Percentiles rank a stretch among this genome's conserved stretches.
phyloP scores from a whole-genome alignment of 768 basidiomycete species.

The Chalciporus pseudorubinellus region DNA sequence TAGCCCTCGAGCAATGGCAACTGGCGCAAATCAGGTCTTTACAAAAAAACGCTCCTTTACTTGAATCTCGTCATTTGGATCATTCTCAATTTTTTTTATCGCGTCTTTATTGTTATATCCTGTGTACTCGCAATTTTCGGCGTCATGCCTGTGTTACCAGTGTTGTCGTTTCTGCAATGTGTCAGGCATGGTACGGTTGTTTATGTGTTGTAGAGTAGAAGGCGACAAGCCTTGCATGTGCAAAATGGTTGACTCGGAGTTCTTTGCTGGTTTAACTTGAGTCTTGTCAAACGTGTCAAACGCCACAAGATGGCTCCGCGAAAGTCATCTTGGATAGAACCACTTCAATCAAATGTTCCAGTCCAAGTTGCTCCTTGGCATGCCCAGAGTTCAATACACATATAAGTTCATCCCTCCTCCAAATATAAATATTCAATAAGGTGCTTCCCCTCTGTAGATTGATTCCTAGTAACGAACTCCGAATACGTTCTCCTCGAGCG shows the following conservation, averaged over 20 bases:
- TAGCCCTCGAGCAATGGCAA: neutral
- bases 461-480: conserved; percentile 18
- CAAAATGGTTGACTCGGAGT: neutral
- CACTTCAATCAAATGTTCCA: too few relatives aligned
- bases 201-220: conserved; percentile 22
- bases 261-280: conserved; percentile 1
- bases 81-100: conserved; percentile 1
- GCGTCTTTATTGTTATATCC: conserved; percentile 9
- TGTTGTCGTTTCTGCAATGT: conserved; percentile 11
- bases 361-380: neutral
- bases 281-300: neutral
- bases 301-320: neutral
- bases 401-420: neutral
- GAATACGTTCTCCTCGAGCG: conserved; percentile 51
- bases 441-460: neutral
- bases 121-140: neutral
- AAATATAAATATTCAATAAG: neutral
- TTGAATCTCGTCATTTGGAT: conserved; percentile 18
- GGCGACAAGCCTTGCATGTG: neutral
- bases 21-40: conserved; percentile 1
- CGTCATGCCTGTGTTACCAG: conserved; percentile 9
- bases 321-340: neutral
- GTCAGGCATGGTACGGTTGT: conserved; percentile 7
- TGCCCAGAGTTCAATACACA: neutral
- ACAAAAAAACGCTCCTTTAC: conserved; percentile 14